A percentile compares a stretch with the other conserved stretches of the same genome.
Conservation (phyloP, 257 asterid genomes). For the Nyctanthes arbortristis region DNA sequence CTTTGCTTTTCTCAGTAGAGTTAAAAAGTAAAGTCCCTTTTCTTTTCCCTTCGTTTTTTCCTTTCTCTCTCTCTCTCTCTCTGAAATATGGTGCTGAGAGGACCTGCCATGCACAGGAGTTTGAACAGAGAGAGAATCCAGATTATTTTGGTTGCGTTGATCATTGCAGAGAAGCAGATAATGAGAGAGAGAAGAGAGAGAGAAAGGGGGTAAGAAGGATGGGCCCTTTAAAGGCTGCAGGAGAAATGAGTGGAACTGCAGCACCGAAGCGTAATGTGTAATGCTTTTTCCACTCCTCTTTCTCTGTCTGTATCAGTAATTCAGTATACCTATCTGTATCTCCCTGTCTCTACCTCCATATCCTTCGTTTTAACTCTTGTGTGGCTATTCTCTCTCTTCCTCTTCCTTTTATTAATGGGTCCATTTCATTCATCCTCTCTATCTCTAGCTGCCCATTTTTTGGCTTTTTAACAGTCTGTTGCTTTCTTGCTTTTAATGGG, state of each 20-base stretch:
- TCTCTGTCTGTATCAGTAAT: too few relatives aligned
- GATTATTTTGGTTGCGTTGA: slow-evolving; percentile 42
- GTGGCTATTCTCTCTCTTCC: slow-evolving; percentile 43
- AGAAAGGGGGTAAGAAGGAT: slow-evolving; percentile 10
- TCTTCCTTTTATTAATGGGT: slow-evolving; percentile 41
- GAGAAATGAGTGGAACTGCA: slow-evolving; percentile 82
- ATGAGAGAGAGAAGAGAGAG: slow-evolving; percentile 24
- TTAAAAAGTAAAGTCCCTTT: slow-evolving; percentile 27
- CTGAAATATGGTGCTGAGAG: slow-evolving; percentile 29
- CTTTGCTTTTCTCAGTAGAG: slow-evolving; percentile 22
- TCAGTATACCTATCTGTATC: not conserved
- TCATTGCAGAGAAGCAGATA: slow-evolving; percentile 34
- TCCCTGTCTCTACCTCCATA: not conserved
- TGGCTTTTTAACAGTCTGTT: slow-evolving; percentile 26
- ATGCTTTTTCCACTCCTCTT: slow-evolving; percentile 14
- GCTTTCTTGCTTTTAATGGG: slow-evolving; percentile 38
- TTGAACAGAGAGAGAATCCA: slow-evolving; percentile 50
- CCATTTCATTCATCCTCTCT: slow-evolving; percentile 36
- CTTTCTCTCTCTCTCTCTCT: too few relatives aligned
- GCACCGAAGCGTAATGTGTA: slow-evolving; percentile 37
- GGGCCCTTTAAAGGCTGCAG: slow-evolving; percentile 82
- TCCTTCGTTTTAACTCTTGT: slow-evolving; percentile 16
- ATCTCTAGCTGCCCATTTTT: slow-evolving; percentile 20
- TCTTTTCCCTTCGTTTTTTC: too few relatives aligned
- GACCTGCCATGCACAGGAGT: slow-evolving; percentile 45